phyloP scores from a whole-genome alignment of 805 yeast species.

The Hyphopichia homilentoma region DNA sequence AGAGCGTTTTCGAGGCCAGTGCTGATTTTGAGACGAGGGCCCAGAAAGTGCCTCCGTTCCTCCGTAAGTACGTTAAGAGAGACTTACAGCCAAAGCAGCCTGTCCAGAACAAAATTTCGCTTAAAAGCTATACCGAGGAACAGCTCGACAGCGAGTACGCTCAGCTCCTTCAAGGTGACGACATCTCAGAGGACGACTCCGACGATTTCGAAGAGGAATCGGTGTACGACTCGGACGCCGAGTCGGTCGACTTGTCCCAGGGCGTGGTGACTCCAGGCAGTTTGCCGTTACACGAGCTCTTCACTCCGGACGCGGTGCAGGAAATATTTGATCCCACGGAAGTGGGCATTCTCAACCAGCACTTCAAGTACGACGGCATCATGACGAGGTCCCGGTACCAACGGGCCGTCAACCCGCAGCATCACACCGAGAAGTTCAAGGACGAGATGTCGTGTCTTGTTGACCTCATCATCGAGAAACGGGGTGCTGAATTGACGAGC shows the following conservation, averaged over 20 bases:
- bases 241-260: conserved; percentile 1
- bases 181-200: neutral
- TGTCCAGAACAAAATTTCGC: conserved; percentile 9
- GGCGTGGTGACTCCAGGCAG: conserved; percentile 3
- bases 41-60: conserved; percentile 22
- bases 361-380: conserved; percentile 20
- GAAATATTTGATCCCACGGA: conserved; percentile 19
- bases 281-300: conserved; percentile 17
- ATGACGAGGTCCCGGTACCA: conserved; percentile 33
- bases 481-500: conserved; percentile 2
- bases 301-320: conserved; percentile 21
- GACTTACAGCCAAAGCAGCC: conserved; percentile 16
- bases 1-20: conserved; percentile 8
- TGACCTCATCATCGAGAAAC: conserved; percentile 8
- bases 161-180: conserved; percentile 1
- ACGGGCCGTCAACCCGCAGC: neutral
- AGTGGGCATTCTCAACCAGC: conserved; percentile 20
- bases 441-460: conserved; percentile 9
- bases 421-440: too few relatives aligned
- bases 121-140: conserved; percentile 14
- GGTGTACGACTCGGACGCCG: conserved; percentile 7
- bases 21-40: conserved; percentile 16
- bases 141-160: neutral
- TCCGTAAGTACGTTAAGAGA: conserved; percentile 22
- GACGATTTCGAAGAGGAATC: conserved; percentile 12